Percentiles rank a stretch among this genome's conserved stretches.
phyloP scores from a whole-genome alignment of 306 rosid species.

The Dryas octopetala region DNA sequence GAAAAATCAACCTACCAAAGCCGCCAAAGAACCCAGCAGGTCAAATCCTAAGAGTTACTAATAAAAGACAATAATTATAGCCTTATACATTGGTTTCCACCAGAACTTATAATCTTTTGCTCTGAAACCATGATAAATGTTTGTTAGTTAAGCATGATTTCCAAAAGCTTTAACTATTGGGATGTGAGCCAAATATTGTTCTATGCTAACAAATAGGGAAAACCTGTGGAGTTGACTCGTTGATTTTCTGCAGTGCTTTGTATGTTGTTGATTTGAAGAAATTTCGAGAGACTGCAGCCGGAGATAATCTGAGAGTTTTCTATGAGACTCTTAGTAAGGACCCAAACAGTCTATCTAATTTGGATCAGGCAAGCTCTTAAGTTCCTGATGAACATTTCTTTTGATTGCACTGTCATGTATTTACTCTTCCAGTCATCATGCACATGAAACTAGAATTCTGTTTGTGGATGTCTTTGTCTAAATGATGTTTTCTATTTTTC shows the following conservation, averaged over 20 bases:
- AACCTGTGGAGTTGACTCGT: conserved; percentile 9
- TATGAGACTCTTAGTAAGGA: conserved; percentile 99
- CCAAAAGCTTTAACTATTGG: neutral
- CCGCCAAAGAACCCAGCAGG: too few relatives aligned
- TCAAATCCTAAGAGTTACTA: too few relatives aligned
- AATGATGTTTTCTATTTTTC: neutral
- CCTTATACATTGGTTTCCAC: too few relatives aligned
- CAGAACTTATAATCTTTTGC: neutral
- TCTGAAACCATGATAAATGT: neutral
- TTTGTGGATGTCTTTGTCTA: neutral
- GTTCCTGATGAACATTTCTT: neutral
- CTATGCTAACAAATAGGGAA: neutral
- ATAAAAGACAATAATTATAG: too few relatives aligned
- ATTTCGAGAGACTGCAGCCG: conserved; percentile 96
- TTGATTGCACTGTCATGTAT: neutral
- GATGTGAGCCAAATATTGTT: neutral
- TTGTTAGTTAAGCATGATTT: neutral
- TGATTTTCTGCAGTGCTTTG: conserved; percentile 69
- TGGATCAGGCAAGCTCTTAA: conserved; percentile 82
- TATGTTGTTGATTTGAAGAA: conserved; percentile 94
- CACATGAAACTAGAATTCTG: neutral
- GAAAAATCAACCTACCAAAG: too few relatives aligned
- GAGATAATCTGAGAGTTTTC: conserved; percentile 98
- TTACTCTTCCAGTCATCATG: neutral
- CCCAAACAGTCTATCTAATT: conserved; percentile 91